Percentiles rank a stretch among this genome's conserved stretches.
These are phyloP conservation scores for Fusarium burgessii DNA, from an alignment of 2,329 filamentous ascomycete species.

Conservation along the genomic window DNA sequence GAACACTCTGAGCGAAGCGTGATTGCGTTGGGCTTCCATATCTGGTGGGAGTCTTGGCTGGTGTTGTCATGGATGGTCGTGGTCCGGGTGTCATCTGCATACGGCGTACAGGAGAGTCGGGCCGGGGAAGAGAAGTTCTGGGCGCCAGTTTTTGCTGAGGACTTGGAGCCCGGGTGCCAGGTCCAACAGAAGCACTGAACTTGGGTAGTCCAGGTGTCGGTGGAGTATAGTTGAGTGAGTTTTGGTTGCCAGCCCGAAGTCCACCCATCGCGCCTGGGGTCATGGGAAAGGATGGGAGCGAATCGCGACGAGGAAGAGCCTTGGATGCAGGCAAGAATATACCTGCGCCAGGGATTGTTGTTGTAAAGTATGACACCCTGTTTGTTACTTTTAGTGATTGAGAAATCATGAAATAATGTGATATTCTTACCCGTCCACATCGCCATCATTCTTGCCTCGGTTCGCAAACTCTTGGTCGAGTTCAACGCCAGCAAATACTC, in stretches of 20 bases:
- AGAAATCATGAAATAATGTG: background rate
- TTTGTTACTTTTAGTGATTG: conserved; percentile 1
- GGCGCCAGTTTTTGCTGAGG: conserved; percentile 75
- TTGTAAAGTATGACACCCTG: conserved; percentile 83
- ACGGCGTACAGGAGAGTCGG: conserved; percentile 85
- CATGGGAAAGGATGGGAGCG: conserved; percentile 67
- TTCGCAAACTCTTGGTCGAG: conserved; percentile 82
- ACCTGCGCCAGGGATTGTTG: conserved; percentile 81
- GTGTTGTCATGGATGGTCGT: conserved; percentile 67
- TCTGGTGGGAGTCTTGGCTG: conserved; percentile 53
- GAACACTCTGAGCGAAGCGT: conserved; percentile 73
- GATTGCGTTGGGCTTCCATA: conserved; percentile 60
- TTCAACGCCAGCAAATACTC: conserved; percentile 92
- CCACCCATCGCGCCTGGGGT: conserved; percentile 76
- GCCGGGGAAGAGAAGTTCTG: conserved; percentile 83
- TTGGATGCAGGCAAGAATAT: conserved; percentile 94
- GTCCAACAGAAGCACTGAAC: conserved; percentile 90
- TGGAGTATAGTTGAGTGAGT: conserved; percentile 71
- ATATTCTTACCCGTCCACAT: conserved; percentile 85
- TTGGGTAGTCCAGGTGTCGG: conserved; percentile 76
- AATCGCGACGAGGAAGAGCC: conserved; percentile 76
- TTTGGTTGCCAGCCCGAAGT: conserved; percentile 66
- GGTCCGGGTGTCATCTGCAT: conserved; percentile 71
- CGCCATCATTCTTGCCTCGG: conserved; percentile 94
- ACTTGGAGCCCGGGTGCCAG: conserved; percentile 74